Percentiles rank a stretch among this genome's conserved stretches.
Evolutionary conservation across 129 eudicot genomes (phyloP).

Genomic region (Pittosporum tobira): DNA sequence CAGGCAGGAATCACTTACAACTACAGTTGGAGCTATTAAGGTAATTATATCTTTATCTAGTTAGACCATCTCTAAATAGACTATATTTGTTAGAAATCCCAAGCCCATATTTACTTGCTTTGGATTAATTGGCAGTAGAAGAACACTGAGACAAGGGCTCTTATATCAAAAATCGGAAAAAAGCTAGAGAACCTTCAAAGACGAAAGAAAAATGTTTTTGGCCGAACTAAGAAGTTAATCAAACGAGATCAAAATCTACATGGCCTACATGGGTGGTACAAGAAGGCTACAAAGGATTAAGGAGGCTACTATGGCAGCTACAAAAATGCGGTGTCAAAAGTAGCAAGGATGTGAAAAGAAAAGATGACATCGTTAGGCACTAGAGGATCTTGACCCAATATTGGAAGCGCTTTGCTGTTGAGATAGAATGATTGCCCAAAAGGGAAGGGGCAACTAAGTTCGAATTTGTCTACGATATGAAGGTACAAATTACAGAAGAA

Average conservation of each 20-base stretch:
- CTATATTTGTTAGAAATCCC: not conserved
- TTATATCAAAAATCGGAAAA: constrained; percentile 5
- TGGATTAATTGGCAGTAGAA: not conserved
- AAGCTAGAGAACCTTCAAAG: not conserved
- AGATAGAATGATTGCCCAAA: constrained; percentile 22
- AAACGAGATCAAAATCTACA: constrained; percentile 23
- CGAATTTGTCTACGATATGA: constrained; percentile 28
- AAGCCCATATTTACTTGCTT: not conserved
- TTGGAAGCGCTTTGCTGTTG: constrained; percentile 20
- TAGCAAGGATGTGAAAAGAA: not conserved
- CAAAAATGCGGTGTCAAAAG: constrained; percentile 1
- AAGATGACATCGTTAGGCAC: constrained; percentile 7
- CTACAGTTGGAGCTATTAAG: constrained; percentile 16
- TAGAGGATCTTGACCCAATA: constrained; percentile 12
- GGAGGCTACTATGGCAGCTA: constrained; percentile 32
- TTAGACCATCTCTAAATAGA: not conserved
- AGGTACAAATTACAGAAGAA: too few species aligned
- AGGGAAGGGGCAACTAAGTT: constrained; percentile 24
- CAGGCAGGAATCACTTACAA: constrained; percentile 26
- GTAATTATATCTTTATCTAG: not conserved
- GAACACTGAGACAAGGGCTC: not conserved
- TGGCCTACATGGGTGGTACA: constrained; percentile 39
- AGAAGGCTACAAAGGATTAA: constrained; percentile 3
- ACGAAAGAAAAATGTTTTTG: constrained; percentile 5
- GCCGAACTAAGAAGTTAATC: constrained; percentile 25